Evolutionary conservation across 2,329 filamentous ascomycete species (phyloP), one percentile per base, ranked within the genome.

Genomic region (Penicillium palitans): DNA sequence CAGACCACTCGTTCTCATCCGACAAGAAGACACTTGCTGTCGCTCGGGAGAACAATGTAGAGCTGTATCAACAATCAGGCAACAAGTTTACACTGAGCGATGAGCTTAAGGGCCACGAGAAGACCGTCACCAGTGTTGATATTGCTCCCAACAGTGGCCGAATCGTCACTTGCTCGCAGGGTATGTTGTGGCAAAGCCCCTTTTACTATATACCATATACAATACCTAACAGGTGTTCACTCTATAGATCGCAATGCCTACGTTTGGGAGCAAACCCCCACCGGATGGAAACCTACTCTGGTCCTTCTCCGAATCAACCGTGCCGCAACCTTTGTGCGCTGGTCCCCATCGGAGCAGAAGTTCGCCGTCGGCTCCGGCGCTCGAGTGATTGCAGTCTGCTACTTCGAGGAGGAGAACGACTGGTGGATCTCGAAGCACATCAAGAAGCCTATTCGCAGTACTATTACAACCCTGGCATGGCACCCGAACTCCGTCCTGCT

Each of bases 351-450:
- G 24, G 95, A 99, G 82, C 90, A 88, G 74, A 99, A 99, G 79
- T 99, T 99, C 75, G 95, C 95, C 54, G 95, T 98, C 27, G 95
- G 95, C 60, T 97, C 93, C 29, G 95, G 95, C 61, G 95, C 96
- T 68, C 88, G 95, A 63, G 90, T 96, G 65, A 96, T 99, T 70
- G 92, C 95, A 41, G 85, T 98, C 68, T 99, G 95, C 83, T 98
- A 98, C 81, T 99, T 99, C 69, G 95, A 99, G 74, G 91, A 96
- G 75, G 95, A 99, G 78, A 97, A 99, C 78, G 93, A 99, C 81
- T 99, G 95, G 95, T 99, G 95, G 95, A 93, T 99, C 42, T 97
- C 93, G 39, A 99, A 99, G 83, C 95, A 99, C 79, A 80, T 99
- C 72, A 98, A 98, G 86, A 99, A 98, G 84, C 95, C 95, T 21